Evolutionary conservation across 2,329 filamentous ascomycete species (phyloP), one percentile per base, ranked within the genome.

Genomic region (Talaromyces sp.): DNA sequence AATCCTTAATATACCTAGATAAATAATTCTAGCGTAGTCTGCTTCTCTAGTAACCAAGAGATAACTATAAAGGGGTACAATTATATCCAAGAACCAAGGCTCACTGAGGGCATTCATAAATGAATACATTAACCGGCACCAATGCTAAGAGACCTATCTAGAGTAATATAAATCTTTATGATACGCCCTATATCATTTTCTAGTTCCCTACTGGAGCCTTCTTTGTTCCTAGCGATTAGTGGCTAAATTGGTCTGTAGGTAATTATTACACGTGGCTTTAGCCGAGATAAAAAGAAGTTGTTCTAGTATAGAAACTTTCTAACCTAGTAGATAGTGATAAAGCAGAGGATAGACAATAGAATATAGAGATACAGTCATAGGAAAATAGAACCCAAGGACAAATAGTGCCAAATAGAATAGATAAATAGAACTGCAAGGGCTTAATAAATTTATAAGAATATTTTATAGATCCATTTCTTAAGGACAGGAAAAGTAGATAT

Each of bases 21-120:
- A 10, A 78, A 69, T 58, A 79, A 69, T 47, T 78, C 69, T 16
- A 79, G 54, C 27, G 63, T 70, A 22, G 66, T 66, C 63, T 73
- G 69, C 49, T 63, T 67, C 13, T 60, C 62, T 16, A 3, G 35
- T 2, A 69, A 73, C 71, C 67, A 76, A 4, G 68, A 74, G 39
- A 66, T 73, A 3, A 75, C 66, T 31, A 67, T 70, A 58, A 72
- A 72, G 31, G 69, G 70, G 50, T 73, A 67, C 22, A 59, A 71
- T 65, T 75, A 69, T 27, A 67, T 66, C 66, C 67, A 74, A 33
- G 67, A 73, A 43, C 31, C 64, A 43, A 70, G 63, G 65, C 69
- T 69, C n/a, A 73, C 66, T n/a, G 66, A 70, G 11, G 65, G 69
- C 56, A 75, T 72, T 68, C 69, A 74, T 37, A 74, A 64, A 61